Conservation (phyloP, 2,329 filamentous ascomycete genomes). For the Xylaria sp. region DNA sequence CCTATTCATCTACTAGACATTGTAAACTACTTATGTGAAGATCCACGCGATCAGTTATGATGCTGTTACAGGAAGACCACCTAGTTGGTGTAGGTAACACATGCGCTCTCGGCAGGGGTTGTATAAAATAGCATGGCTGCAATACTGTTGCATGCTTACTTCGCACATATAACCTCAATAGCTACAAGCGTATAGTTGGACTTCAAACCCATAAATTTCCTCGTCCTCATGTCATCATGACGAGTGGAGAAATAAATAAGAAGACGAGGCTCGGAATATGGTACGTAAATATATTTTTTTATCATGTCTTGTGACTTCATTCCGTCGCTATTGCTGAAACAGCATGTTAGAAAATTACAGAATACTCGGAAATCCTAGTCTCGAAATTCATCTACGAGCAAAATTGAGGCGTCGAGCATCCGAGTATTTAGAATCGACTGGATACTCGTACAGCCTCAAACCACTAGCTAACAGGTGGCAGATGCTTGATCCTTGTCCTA, state of each 20-base stretch:
- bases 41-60: neutral
- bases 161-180: slow-evolving; percentile 5
- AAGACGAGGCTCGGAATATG: neutral
- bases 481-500: neutral
- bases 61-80: neutral
- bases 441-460: neutral
- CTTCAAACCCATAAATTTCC: neutral
- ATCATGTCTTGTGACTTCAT: neutral
- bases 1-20: neutral
- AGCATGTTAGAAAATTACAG: neutral
- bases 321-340: neutral
- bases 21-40: neutral
- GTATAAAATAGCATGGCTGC: slow-evolving; percentile 6
- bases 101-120: slow-evolving; percentile 10
- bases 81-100: neutral
- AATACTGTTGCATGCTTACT: neutral
- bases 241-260: neutral
- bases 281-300: slow-evolving; percentile 7
- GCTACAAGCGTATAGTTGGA: neutral
- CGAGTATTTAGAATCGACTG: neutral
- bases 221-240: neutral
- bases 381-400: neutral
- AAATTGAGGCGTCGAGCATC: slow-evolving; percentile 1
- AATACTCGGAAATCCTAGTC: neutral
- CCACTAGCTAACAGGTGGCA: neutral